Evolutionary conservation across 2,329 filamentous ascomycete species (phyloP).

Genomic region (Exutisphaerella laricina): DNA sequence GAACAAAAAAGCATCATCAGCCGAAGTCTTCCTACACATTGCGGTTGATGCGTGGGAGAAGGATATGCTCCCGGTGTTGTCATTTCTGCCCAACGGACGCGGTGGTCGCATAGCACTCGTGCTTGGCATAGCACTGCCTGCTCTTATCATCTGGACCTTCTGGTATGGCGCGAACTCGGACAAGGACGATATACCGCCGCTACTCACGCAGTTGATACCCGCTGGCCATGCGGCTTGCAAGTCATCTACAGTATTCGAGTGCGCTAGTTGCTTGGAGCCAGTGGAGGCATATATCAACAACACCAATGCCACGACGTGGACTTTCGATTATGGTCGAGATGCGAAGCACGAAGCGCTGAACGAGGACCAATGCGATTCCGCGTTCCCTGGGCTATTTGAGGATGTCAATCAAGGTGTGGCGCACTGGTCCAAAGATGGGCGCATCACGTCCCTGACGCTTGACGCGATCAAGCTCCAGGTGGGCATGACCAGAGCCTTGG

Average conservation of each 20-base stretch:
- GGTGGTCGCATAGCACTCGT: conserved; percentile 11
- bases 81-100: conserved; percentile 6
- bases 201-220: conserved; percentile 21
- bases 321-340: conserved; percentile 14
- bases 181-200: conserved; percentile 16
- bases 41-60: too few species aligned
- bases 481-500: conserved; percentile 30
- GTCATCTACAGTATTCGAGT: conserved; percentile 18
- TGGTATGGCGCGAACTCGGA: conserved; percentile 23
- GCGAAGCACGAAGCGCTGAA: conserved; percentile 14
- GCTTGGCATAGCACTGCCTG: conserved; percentile 7
- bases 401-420: conserved; percentile 27
- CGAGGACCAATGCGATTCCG: conserved; percentile 25
- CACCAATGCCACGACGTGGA: conserved; percentile 13
- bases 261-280: conserved; percentile 17
- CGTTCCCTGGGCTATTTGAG: conserved; percentile 30
- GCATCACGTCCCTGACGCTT: conserved; percentile 15
- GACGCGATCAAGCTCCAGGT: conserved; percentile 16
- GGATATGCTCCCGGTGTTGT: background rate
- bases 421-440: conserved; percentile 20
- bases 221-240: conserved; percentile 21
- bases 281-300: conserved; percentile 9
- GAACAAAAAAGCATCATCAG: too few species aligned
- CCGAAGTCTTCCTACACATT: too few species aligned
- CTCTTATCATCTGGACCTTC: conserved; percentile 12